phyloP scores from a whole-genome alignment of 1,284 basidiomycete species.

The Leccinum fuscescens region DNA sequence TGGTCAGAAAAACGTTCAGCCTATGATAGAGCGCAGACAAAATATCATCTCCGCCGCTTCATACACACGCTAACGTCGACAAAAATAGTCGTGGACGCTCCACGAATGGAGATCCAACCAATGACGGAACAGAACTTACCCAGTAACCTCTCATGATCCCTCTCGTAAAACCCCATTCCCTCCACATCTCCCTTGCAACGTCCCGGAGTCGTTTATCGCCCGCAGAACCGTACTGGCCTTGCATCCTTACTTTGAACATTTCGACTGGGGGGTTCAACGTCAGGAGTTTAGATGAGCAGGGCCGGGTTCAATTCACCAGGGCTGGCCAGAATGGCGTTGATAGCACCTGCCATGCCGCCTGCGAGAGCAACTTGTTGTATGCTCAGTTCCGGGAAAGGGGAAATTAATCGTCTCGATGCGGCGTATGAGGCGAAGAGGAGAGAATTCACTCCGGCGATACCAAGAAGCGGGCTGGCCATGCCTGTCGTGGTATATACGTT shows the following conservation, averaged over 20 bases:
- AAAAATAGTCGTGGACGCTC: background rate
- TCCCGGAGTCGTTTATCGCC: constrained; percentile 75
- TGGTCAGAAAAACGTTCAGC: background rate
- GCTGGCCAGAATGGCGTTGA: constrained; percentile 84
- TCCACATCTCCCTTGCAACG: constrained; percentile 82
- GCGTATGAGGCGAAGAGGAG: constrained; percentile 91
- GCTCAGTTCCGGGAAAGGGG: constrained; percentile 82
- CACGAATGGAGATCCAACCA: background rate
- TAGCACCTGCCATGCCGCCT: constrained; percentile 88
- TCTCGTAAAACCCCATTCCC: constrained; percentile 75
- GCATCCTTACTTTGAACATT: constrained; percentile 96
- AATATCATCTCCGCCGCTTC: background rate
- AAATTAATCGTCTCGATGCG: constrained; percentile 77
- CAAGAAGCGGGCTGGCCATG: constrained; percentile 88
- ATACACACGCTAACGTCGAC: background rate
- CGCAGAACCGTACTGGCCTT: constrained; percentile 82
- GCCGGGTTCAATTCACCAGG: constrained; percentile 56
- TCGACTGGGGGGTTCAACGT: constrained; percentile 51
- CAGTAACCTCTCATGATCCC: constrained; percentile 97
- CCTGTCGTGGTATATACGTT: constrained; percentile 45
- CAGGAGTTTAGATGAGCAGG: background rate
- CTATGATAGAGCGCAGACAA: background rate
- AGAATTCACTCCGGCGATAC: constrained; percentile 96
- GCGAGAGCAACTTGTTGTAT: constrained; percentile 81
- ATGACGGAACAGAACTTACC: constrained; percentile 45